A percentile compares a stretch with the other conserved stretches of the same genome.
Conservation (phyloP, 202 grass and related monocot species). For the Panicum hallii region DNA sequence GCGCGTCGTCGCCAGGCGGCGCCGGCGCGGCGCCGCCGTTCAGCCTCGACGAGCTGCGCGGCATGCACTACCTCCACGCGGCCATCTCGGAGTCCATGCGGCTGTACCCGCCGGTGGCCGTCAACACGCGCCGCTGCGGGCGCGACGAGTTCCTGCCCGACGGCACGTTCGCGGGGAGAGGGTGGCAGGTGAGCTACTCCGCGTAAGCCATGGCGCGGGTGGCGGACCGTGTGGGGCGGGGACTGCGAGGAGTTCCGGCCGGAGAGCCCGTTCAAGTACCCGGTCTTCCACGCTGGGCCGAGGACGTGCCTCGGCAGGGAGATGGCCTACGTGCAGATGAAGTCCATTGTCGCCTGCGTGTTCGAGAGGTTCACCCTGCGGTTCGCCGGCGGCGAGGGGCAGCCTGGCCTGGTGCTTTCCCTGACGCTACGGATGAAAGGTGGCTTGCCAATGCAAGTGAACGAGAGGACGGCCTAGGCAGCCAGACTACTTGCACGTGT, state of each 20-base stretch:
- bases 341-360: slow-evolving; percentile 58
- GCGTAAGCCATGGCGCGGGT: slow-evolving; percentile 65
- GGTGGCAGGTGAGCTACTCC: slow-evolving; percentile 56
- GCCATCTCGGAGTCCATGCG: slow-evolving; percentile 63
- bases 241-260: slow-evolving; percentile 66
- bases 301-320: no score
- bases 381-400: slow-evolving; percentile 30
- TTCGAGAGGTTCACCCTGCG: slow-evolving; percentile 59
- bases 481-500: no score
- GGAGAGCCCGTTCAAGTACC: slow-evolving; percentile 70
- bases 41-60: slow-evolving; percentile 62
- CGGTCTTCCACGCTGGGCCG: slow-evolving; percentile 58
- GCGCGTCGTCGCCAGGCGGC: no score
- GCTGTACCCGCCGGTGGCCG: slow-evolving; percentile 57
- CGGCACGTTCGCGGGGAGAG: slow-evolving; percentile 56
- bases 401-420: slow-evolving; percentile 46
- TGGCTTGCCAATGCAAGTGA: slow-evolving; percentile 50
- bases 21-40: no score
- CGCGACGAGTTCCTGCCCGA: slow-evolving; percentile 58
- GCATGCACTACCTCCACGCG: slow-evolving; percentile 61
- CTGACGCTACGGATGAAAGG: slow-evolving; percentile 66
- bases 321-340: slow-evolving; percentile 79
- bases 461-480: neutral
- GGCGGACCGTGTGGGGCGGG: slow-evolving; percentile 48
- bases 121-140: slow-evolving; percentile 54